Percentiles rank a stretch among this genome's conserved stretches.
Evolutionary conservation across 352 stramenopile species (phyloP).

Genomic region (Hyaloperonospora arabidopsidis): DNA sequence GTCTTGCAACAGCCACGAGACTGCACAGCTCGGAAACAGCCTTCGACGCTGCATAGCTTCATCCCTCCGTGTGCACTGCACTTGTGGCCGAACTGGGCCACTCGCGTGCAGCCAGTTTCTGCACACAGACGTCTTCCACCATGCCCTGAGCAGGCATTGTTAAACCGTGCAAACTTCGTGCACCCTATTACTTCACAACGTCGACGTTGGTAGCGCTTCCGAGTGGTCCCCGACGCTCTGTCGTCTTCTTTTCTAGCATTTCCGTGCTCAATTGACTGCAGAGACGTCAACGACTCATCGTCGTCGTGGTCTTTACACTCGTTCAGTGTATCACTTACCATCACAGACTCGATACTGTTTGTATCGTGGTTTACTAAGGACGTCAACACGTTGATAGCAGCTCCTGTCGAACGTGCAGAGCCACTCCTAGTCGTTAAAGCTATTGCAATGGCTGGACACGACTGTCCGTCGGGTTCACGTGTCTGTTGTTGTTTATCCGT

Average conservation of each 20-base stretch:
- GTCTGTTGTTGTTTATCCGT: conserved; percentile 39
- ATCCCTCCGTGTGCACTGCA: conserved; percentile 72
- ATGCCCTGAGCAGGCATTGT: conserved; percentile 67
- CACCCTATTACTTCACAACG: conserved; percentile 59
- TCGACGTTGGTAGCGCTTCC: conserved; percentile 56
- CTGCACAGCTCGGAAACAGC: conserved; percentile 67
- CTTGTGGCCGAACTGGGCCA: conserved; percentile 75
- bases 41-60: conserved; percentile 66
- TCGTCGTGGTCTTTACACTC: too few relatives aligned
- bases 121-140: conserved; percentile 65
- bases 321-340: too few relatives aligned
- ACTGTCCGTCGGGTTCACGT: too few relatives aligned
- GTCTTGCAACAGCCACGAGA: conserved; percentile 83
- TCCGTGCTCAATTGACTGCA: too few relatives aligned
- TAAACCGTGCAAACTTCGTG: conserved; percentile 73
- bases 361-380: too few relatives aligned
- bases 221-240: neutral
- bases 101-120: conserved; percentile 53
- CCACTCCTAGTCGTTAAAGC: neutral
- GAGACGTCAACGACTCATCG: too few relatives aligned
- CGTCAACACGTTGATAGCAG: too few relatives aligned
- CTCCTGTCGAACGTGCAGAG: too few relatives aligned
- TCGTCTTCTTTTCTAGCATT: too few relatives aligned
- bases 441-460: too few relatives aligned
- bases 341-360: too few relatives aligned